phyloP scores from a whole-genome alignment of 148 eudicot genomes.

The Vaccinium corymbosum region DNA sequence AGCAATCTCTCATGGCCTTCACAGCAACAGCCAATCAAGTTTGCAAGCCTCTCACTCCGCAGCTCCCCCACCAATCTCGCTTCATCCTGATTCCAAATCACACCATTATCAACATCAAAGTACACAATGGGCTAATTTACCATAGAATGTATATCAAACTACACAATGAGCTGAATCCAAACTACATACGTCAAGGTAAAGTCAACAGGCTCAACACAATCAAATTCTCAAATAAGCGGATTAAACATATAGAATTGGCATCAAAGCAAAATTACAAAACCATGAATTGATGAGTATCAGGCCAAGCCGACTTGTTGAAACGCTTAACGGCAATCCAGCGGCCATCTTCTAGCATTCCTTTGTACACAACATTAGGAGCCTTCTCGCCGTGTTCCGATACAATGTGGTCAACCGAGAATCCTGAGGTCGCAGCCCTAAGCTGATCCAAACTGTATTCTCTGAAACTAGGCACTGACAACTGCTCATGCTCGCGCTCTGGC shows the following conservation, averaged over 20 bases:
- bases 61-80: slow-evolving; percentile 74
- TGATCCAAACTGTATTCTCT: slow-evolving; percentile 66
- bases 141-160: not conserved
- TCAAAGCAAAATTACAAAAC: slow-evolving; percentile 26
- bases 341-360: slow-evolving; percentile 57
- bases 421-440: slow-evolving; percentile 61
- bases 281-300: slow-evolving; percentile 72
- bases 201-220: not conserved
- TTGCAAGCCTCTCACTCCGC: slow-evolving; percentile 69
- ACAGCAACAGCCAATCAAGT: slow-evolving; percentile 76
- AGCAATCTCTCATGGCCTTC: slow-evolving; percentile 84
- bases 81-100: slow-evolving; percentile 53
- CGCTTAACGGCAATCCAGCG: slow-evolving; percentile 76
- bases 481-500: slow-evolving; percentile 47
- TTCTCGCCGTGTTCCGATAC: slow-evolving; percentile 89
- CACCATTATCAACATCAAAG: not conserved
- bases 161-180: slow-evolving; percentile 17
- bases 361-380: slow-evolving; percentile 83
- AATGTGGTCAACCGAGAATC: slow-evolving; percentile 62
- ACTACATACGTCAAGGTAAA: not conserved
- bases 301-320: slow-evolving; percentile 86
- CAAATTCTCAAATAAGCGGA: not conserved
- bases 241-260: not conserved
- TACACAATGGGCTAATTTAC: not conserved
- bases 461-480: slow-evolving; percentile 46